phyloP scores from a whole-genome alignment of 495 filamentous ascomycete species.

The Xylaria curta region DNA sequence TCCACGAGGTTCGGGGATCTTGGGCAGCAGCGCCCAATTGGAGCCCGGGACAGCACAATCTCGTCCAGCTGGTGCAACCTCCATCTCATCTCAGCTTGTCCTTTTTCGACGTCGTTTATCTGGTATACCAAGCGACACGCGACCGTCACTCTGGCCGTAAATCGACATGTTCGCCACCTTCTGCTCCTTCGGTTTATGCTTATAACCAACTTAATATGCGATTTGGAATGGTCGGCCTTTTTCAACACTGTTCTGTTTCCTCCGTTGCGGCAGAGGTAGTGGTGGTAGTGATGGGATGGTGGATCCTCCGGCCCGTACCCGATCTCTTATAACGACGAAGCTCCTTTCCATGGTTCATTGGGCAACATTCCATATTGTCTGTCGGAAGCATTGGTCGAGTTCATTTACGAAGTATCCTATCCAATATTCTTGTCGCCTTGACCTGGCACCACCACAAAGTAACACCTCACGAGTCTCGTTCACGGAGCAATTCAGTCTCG shows the following conservation, averaged over 20 bases:
- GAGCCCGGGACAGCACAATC: constrained; percentile 24
- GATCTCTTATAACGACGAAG: constrained; percentile 29
- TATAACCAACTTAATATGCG: constrained; percentile 12
- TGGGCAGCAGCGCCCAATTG: constrained; percentile 31
- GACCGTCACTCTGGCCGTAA: constrained; percentile 13
- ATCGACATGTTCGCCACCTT: not conserved
- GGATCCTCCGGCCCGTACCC: constrained; percentile 26
- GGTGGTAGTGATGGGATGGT: constrained; percentile 26
- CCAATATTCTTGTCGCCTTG: not conserved
- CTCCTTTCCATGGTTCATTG: constrained; percentile 9
- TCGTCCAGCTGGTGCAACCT: constrained; percentile 42
- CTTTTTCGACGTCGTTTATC: constrained; percentile 25
- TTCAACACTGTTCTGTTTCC: constrained; percentile 7
- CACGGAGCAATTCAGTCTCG: not conserved
- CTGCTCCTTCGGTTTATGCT: not conserved
- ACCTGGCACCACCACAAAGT: constrained; percentile 1
- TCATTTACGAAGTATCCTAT: not conserved
- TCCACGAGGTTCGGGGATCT: constrained; percentile 19
- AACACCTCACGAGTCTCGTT: not conserved
- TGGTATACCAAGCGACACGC: not conserved
- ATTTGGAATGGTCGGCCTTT: constrained; percentile 18
- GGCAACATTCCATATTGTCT: not conserved
- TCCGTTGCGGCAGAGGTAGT: constrained; percentile 20
- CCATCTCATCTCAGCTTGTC: constrained; percentile 39
- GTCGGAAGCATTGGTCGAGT: constrained; percentile 6